phyloP scores from a whole-genome alignment of 192 early-diverging fungal species.

The Haplosporangium gracile region DNA sequence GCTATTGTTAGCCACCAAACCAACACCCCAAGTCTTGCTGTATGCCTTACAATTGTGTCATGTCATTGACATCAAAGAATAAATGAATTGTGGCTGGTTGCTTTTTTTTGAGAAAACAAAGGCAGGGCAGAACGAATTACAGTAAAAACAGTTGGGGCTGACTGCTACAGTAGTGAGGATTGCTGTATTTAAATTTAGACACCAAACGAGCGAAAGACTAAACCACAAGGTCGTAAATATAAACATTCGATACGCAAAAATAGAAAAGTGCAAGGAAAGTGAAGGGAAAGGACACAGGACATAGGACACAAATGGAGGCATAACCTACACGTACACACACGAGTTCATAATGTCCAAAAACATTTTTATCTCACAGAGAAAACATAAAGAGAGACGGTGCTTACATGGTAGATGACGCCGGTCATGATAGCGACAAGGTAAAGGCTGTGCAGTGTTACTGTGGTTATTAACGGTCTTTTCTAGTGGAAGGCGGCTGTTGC shows the following conservation, averaged over 20 bases:
- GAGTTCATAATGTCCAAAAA: neutral
- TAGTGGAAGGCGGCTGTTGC: neutral
- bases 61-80: too few relatives aligned
- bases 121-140: neutral
- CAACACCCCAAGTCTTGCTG: neutral
- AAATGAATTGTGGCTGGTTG: too few relatives aligned
- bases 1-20: slow-evolving; percentile 1
- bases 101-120: too few relatives aligned
- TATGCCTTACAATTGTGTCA: too few relatives aligned
- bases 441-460: neutral
- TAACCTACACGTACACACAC: too few relatives aligned
- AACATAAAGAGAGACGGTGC: neutral
- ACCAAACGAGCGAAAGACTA: neutral
- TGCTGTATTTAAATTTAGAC: slow-evolving; percentile 1
- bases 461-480: neutral
- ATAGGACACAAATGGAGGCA: neutral
- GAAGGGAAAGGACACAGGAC: neutral
- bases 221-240: neutral
- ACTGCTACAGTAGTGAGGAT: neutral
- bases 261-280: neutral
- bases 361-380: neutral
- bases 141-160: neutral
- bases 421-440: slow-evolving; percentile 1
- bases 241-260: too few relatives aligned
- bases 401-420: neutral